phyloP scores from a whole-genome alignment of 257 asterid genomes.

The Lavandula angustifolia region DNA sequence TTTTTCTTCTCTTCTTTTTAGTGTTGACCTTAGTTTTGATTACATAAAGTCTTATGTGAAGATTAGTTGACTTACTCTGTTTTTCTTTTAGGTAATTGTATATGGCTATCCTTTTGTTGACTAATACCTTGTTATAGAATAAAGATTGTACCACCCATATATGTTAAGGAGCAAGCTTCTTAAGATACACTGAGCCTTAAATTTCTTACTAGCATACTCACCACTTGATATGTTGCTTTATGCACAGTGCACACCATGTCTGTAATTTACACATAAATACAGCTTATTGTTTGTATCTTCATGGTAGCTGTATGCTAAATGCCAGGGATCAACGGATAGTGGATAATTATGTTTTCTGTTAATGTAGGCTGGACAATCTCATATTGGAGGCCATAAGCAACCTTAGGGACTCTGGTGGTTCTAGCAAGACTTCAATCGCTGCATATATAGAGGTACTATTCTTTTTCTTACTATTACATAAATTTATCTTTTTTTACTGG shows the following conservation, averaged over 20 bases:
- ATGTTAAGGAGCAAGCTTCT: conserved; percentile 3
- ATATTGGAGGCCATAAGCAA: conserved; percentile 85
- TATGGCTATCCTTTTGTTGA: conserved; percentile 16
- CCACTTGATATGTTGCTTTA: conserved; percentile 4
- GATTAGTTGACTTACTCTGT: conserved; percentile 17
- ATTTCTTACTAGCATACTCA: not conserved
- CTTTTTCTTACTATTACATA: conserved; percentile 20
- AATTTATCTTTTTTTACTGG: not conserved
- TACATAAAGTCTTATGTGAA: conserved; percentile 9
- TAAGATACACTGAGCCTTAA: not conserved
- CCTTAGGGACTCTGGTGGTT: conserved; percentile 83
- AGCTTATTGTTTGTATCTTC: conserved; percentile 2
- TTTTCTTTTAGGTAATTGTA: conserved; percentile 17
- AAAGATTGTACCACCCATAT: not conserved
- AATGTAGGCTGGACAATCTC: conserved; percentile 83
- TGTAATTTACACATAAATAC: conserved; percentile 10
- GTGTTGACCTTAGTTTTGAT: conserved; percentile 11
- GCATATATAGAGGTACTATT: conserved; percentile 78
- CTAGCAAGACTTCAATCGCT: conserved; percentile 82
- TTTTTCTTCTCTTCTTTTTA: not conserved
- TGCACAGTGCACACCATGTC: not conserved
- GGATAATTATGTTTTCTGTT: conserved; percentile 32
- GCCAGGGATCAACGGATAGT: conserved; percentile 25
- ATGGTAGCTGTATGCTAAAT: conserved; percentile 30
- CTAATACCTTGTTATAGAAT: conserved; percentile 3